phyloP scores from a whole-genome alignment of 257 asterid genomes.

The Haberlea rhodopensis region DNA sequence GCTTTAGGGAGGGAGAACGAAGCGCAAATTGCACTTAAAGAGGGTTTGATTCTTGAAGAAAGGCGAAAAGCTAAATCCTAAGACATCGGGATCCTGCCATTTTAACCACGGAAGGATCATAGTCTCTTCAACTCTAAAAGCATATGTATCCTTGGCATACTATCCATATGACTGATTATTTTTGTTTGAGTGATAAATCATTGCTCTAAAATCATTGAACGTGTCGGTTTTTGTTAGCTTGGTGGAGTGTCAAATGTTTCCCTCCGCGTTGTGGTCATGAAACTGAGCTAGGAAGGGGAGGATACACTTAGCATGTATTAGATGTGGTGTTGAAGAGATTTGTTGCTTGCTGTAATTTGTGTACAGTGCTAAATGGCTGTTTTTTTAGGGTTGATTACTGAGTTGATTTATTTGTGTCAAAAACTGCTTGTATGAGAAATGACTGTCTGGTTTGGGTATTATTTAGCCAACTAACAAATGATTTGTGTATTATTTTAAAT shows the following conservation, averaged over 20 bases:
- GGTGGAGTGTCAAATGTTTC: not conserved
- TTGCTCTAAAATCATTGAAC: too few species aligned
- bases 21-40: slow-evolving; percentile 69
- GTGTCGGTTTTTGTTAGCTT: not conserved
- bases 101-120: slow-evolving; percentile 24
- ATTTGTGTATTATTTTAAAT: not conserved
- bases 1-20: slow-evolving; percentile 67
- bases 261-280: not conserved
- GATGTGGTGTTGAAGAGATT: slow-evolving; percentile 26
- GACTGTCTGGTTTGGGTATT: slow-evolving; percentile 18
- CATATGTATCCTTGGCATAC: slow-evolving; percentile 7
- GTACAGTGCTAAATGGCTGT: slow-evolving; percentile 31
- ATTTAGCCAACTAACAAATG: not conserved
- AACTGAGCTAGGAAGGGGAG: not conserved
- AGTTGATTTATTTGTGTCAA: slow-evolving; percentile 18
- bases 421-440: slow-evolving; percentile 24
- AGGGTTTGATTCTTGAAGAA: slow-evolving; percentile 65
- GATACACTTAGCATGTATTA: not conserved
- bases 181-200: slow-evolving; percentile 26
- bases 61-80: slow-evolving; percentile 41
- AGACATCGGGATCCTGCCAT: slow-evolving; percentile 14
- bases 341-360: slow-evolving; percentile 25
- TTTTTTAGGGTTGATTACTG: slow-evolving; percentile 24
- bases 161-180: slow-evolving; percentile 21
- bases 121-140: slow-evolving; percentile 23